phyloP scores from a whole-genome alignment of 78 protist species.

The Dictyostelium firmibasis region DNA sequence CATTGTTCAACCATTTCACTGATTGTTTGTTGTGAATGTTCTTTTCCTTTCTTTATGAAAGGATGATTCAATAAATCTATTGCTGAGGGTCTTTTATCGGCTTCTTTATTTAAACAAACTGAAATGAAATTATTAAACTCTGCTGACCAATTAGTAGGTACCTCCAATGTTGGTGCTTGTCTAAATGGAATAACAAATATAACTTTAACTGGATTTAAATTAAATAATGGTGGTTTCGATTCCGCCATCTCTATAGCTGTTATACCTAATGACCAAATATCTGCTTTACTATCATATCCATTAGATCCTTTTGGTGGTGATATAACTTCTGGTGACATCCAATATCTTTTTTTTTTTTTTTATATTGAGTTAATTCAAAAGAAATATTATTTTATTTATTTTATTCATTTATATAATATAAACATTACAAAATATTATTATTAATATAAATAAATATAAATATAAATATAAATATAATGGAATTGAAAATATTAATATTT shows the following conservation, averaged over 20 bases:
- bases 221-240: conserved; percentile 89
- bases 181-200: conserved; percentile 85
- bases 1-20: conserved; percentile 42
- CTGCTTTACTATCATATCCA: conserved; percentile 84
- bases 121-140: conserved; percentile 72
- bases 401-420: neutral
- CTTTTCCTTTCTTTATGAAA: conserved; percentile 42
- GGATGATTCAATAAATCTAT: conserved; percentile 39
- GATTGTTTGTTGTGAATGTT: neutral
- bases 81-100: conserved; percentile 72
- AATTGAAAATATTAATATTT: neutral
- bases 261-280: conserved; percentile 92
- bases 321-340: conserved; percentile 89
- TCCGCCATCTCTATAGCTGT: conserved; percentile 93
- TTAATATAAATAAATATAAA: neutral
- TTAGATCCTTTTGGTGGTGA: conserved; percentile 54
- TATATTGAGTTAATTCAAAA: neutral
- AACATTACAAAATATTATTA: neutral
- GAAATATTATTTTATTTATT: too few species aligned
- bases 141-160: conserved; percentile 48
- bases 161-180: conserved; percentile 86
- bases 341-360: conserved; percentile 38
- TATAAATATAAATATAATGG: neutral
- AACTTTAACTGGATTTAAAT: conserved; percentile 87
- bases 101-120: conserved; percentile 62